Conservation (phyloP, 805 yeast species). For the Groenewaldozyma tartarivorans region DNA sequence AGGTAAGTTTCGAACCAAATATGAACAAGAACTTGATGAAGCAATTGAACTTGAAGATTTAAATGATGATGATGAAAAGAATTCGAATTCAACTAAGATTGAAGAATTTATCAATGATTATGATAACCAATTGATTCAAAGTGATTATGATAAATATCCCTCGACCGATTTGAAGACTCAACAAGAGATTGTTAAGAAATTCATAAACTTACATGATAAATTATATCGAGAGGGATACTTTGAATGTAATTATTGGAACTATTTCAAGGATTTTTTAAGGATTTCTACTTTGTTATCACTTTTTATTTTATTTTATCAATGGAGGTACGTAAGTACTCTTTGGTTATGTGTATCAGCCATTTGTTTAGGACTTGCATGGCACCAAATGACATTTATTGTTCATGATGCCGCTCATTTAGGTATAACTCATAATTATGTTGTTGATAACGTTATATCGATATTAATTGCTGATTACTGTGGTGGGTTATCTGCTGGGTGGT, state of each 20-base stretch:
- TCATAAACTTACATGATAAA: constrained; percentile 48
- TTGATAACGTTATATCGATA: constrained; percentile 68
- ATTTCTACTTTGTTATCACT: constrained; percentile 44
- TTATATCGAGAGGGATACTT: constrained; percentile 54
- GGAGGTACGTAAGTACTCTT: constrained; percentile 1
- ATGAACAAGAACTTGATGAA: constrained; percentile 21
- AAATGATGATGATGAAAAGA: constrained; percentile 4
- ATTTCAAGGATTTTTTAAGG: constrained; percentile 58
- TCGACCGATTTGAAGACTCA: constrained; percentile 63
- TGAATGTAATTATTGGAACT: constrained; percentile 63
- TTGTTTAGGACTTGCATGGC: constrained; percentile 72
- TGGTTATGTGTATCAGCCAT: constrained; percentile 51
- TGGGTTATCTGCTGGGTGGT: constrained; percentile 89
- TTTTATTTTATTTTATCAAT: constrained; percentile 37
- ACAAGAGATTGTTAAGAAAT: constrained; percentile 42
- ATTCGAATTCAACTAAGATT: neutral
- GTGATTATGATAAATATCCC: constrained; percentile 54
- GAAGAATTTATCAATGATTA: constrained; percentile 36
- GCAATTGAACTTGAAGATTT: constrained; percentile 14
- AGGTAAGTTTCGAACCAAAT: constrained; percentile 37
- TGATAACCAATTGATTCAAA: constrained; percentile 45
- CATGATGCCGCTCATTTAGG: constrained; percentile 88
- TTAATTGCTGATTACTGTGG: constrained; percentile 70
- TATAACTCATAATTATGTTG: constrained; percentile 68
- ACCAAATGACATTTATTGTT: constrained; percentile 76